Evolutionary conservation across 2,329 filamentous ascomycete species (phyloP), one percentile per base, ranked within the genome.

Genomic region (Lanzia echinophila): DNA sequence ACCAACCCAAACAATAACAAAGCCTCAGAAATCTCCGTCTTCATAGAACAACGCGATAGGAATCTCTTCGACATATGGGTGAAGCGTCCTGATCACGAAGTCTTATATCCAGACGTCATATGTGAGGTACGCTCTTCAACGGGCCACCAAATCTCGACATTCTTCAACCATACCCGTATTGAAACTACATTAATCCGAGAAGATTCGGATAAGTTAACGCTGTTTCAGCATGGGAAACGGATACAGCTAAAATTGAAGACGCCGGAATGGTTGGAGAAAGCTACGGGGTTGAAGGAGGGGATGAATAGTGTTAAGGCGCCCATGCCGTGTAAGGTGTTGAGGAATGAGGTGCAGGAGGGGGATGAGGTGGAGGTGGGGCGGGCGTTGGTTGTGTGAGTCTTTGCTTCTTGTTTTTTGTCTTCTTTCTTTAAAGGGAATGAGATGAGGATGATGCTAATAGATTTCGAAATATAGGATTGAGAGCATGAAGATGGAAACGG

Each of bases 281-380:
- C 90, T 0, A 76, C 96, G 7, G 91, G 92, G 0, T 73, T 88
- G 58, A 91, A 89, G 68, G 89, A 95, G 65, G 79, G 80, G 0
- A 78, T 84, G 6, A 91, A 92, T 56, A 94, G 87, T 50, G 90
- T 97, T 1, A 78, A 88, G 22, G 90, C 94, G 20, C 94, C 94
- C 0, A 99, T 99, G 94, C 94, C 94, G 1, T 97, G 94, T 73
- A 97, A 97, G 73, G 86, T 99, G 24, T 73, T 99, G 58, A 83
- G 89, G 60, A 94, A 96, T 46, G 88, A 96, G 70, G 90, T 96
- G 0, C 73, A 78, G 28, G 90, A 90, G 62, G 94, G 94, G 0
- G 83, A 95, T 59, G 72, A 71, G 45, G 94, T 99, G 15, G 83
- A 84, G 67, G 95, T 92, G 73, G 91, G 92, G 44, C 84, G 92